Conservation (phyloP, 1,284 basidiomycete species). For the Ganoderma resinaceum region DNA sequence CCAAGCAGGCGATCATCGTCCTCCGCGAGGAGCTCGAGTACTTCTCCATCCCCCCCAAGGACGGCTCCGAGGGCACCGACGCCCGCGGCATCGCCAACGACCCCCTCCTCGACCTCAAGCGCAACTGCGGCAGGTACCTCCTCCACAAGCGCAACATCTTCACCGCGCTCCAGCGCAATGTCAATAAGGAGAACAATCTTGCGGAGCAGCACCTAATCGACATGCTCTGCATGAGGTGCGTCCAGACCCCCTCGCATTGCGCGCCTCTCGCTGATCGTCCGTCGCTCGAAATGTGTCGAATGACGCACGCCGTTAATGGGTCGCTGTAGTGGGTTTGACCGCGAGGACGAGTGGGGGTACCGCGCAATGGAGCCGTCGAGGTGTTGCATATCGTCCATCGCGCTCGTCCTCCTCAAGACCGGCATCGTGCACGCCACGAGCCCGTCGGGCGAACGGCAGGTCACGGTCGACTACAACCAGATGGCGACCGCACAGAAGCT, state of each 20-base stretch:
- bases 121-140: conserved; percentile 85
- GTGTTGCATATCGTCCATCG: conserved; percentile 98
- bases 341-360: conserved; percentile 97
- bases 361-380: conserved; percentile 94
- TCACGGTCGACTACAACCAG: conserved; percentile 88
- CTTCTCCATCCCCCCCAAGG: conserved; percentile 92
- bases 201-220: conserved; percentile 99
- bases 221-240: conserved; percentile 99
- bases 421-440: conserved; percentile 82
- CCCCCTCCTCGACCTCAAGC: conserved; percentile 78
- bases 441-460: conserved; percentile 64
- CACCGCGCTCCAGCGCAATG: conserved; percentile 96
- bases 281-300: neutral
- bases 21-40: conserved; percentile 98
- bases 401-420: conserved; percentile 96
- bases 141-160: conserved; percentile 94
- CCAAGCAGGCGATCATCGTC: conserved; percentile 98
- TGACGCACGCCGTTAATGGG: neutral
- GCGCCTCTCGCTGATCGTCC: conserved; percentile 10
- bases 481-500: conserved; percentile 98
- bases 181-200: conserved; percentile 99
- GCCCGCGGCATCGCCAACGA: conserved; percentile 82
- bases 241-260: conserved; percentile 7
- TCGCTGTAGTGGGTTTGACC: conserved; percentile 84
- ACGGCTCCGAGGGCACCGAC: conserved; percentile 69